Percentiles rank a stretch among this genome's conserved stretches.
Conservation (phyloP, 2,329 filamentous ascomycete genomes). For the Trichoderma semiorbis region DNA sequence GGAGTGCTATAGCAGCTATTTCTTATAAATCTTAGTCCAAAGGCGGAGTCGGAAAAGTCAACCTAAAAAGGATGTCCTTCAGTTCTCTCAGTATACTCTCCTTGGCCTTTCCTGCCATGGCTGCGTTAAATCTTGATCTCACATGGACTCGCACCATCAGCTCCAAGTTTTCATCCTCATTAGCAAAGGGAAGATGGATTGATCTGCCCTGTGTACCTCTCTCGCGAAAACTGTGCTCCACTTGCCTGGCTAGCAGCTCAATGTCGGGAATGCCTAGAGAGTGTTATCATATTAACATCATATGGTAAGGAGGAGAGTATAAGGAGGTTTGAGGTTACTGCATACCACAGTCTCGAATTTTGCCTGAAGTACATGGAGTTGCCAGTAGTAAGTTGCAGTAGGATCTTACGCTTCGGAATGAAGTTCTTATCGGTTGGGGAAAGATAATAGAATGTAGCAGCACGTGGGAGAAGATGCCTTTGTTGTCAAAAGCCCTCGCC, state of each 20-base stretch:
- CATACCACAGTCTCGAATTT: neutral
- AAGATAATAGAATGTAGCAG: neutral
- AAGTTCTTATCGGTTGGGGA: neutral
- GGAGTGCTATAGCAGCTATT: too few relatives aligned
- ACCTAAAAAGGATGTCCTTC: neutral
- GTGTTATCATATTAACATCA: neutral
- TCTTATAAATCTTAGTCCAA: too few relatives aligned
- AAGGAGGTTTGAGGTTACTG: too few relatives aligned
- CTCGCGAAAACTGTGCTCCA: neutral
- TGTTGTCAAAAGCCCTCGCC: neutral
- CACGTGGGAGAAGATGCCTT: neutral
- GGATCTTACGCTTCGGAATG: too few relatives aligned
- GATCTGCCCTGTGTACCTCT: fast-evolving
- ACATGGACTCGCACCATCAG: neutral
- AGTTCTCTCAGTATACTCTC: neutral
- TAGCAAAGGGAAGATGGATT: neutral
- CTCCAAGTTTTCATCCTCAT: neutral
- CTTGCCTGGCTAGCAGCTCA: neutral
- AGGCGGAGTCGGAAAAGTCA: neutral
- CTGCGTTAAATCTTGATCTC: neutral
- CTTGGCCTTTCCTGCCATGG: neutral
- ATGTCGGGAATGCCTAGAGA: neutral
- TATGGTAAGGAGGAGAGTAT: too few relatives aligned
- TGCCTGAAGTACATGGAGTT: too few relatives aligned
- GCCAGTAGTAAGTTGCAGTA: too few relatives aligned